Conservation (phyloP, 371 early-diverging fungal species). For the Mucor mucedo region DNA sequence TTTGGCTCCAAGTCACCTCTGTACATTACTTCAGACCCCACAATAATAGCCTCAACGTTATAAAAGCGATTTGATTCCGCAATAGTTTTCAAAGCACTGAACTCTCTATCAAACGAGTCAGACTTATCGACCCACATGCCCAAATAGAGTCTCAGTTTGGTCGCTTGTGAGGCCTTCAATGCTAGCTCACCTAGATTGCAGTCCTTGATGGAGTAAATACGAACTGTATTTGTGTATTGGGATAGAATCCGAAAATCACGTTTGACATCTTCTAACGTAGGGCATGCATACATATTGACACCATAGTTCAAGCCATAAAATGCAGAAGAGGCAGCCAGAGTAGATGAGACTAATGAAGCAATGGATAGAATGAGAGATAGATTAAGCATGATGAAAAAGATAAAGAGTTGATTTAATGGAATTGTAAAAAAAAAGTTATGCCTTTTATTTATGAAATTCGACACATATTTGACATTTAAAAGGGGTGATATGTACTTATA, state of each 20-base stretch:
- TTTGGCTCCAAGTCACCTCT: constrained; percentile 49
- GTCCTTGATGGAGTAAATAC: constrained; percentile 56
- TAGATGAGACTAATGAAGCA: not conserved
- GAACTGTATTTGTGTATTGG: constrained; percentile 55
- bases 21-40: constrained; percentile 67
- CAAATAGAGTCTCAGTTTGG: constrained; percentile 55
- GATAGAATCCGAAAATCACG: constrained; percentile 49
- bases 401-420: not conserved
- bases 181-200: constrained; percentile 65
- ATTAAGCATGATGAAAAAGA: not conserved
- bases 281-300: constrained; percentile 54
- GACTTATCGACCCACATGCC: constrained; percentile 66
- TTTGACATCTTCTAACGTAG: constrained; percentile 50
- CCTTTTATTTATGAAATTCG: not conserved
- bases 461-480: not conserved
- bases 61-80: constrained; percentile 10
- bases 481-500: not conserved
- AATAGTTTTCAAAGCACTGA: constrained; percentile 44
- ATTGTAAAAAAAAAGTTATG: not conserved
- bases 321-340: not conserved
- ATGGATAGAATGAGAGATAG: not conserved
- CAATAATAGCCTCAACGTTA: constrained; percentile 59
- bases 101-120: constrained; percentile 53
- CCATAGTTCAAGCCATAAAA: constrained; percentile 64
- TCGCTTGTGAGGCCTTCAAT: constrained; percentile 56